Evolutionary conservation across 495 filamentous ascomycete genomes (phyloP).

Genomic region (Echria macrotheca): DNA sequence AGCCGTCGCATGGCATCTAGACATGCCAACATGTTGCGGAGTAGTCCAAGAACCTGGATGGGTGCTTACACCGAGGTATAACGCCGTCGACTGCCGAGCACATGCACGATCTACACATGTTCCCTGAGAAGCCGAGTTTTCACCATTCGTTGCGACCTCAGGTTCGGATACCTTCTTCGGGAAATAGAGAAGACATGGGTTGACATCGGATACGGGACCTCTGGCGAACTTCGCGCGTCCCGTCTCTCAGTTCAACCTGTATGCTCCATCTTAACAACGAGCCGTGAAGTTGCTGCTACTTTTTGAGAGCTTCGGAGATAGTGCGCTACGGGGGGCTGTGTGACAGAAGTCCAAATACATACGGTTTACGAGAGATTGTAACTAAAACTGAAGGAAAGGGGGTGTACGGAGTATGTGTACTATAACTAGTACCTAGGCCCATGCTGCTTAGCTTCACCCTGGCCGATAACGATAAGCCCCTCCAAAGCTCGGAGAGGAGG

Average conservation of each 20-base stretch:
- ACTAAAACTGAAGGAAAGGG: too few species aligned
- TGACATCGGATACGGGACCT: conserved; percentile 1
- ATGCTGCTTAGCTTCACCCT: too few species aligned
- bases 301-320: conserved; percentile 1
- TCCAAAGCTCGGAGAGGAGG: conserved; percentile 1
- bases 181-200: conserved; percentile 2
- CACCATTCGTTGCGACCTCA: too few species aligned
- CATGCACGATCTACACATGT: too few species aligned
- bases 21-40: not conserved
- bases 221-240: not conserved
- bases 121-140: not conserved
- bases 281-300: not conserved
- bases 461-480: conserved; percentile 14
- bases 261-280: not conserved
- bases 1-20: not conserved
- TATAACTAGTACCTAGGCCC: too few species aligned
- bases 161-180: too few species aligned
- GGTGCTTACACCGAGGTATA: conserved; percentile 13
- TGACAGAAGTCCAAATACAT: too few species aligned
- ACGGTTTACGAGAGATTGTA: too few species aligned
- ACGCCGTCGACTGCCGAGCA: conserved; percentile 11
- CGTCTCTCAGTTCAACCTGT: not conserved
- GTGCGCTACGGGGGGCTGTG: not conserved
- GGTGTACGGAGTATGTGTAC: too few species aligned
- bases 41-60: not conserved